Conservation (phyloP, 2,329 filamentous ascomycete species). For the Alternaria incomplexa region DNA sequence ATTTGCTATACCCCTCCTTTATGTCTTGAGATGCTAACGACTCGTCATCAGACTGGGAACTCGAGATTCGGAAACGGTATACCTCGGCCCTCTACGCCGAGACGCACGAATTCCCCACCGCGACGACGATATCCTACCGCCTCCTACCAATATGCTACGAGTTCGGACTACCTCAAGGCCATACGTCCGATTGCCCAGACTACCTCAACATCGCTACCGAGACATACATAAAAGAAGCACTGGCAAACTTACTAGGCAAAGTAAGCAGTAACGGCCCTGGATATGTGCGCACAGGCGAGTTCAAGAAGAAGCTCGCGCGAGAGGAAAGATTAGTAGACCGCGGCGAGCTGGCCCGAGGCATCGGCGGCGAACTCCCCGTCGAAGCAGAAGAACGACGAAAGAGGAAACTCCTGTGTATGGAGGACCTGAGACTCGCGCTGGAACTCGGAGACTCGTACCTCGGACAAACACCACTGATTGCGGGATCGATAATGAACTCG, state of each 20-base stretch:
- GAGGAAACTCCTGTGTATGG: slow-evolving; percentile 74
- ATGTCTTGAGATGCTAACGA: slow-evolving; percentile 7
- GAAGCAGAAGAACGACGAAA: slow-evolving; percentile 79
- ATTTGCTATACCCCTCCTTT: background rate
- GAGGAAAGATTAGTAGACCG: slow-evolving; percentile 76
- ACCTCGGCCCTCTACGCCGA: slow-evolving; percentile 66
- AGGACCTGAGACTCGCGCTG: slow-evolving; percentile 77
- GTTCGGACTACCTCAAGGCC: slow-evolving; percentile 63
- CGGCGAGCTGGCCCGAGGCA: slow-evolving; percentile 77
- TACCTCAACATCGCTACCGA: slow-evolving; percentile 67
- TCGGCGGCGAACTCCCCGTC: slow-evolving; percentile 77
- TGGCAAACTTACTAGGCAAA: slow-evolving; percentile 61
- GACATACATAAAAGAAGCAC: slow-evolving; percentile 67
- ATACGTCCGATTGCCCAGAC: slow-evolving; percentile 61
- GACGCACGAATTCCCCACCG: slow-evolving; percentile 67
- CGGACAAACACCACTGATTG: slow-evolving; percentile 77
- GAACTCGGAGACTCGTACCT: slow-evolving; percentile 78
- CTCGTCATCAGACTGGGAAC: slow-evolving; percentile 61
- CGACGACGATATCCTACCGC: slow-evolving; percentile 62
- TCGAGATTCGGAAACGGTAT: slow-evolving; percentile 70
- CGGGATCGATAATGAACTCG: slow-evolving; percentile 69
- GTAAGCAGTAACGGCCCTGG: slow-evolving; percentile 62
- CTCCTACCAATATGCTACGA: slow-evolving; percentile 72
- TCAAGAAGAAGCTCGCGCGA: slow-evolving; percentile 72
- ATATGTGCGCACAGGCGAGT: slow-evolving; percentile 76